Percentiles rank a stretch among this genome's conserved stretches.
Conservation (phyloP, 345 rosid genomes). For the Rubroshorea leprosula region DNA sequence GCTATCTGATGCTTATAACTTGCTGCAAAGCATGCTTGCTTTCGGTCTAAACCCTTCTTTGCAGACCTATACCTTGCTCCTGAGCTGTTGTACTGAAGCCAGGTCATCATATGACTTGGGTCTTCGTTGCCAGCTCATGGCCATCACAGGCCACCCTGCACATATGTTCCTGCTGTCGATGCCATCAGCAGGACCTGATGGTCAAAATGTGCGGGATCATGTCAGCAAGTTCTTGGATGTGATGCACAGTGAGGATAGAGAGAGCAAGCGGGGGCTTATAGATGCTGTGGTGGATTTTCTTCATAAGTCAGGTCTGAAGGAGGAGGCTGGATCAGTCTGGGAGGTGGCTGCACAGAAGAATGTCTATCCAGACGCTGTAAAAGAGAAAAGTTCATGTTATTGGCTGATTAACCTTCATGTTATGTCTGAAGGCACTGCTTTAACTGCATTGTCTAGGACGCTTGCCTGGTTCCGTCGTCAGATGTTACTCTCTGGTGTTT, state of each 20-base stretch:
- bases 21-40: slow-evolving; percentile 64
- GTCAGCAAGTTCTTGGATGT: slow-evolving; percentile 65
- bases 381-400: slow-evolving; percentile 67
- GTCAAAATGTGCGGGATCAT: slow-evolving; percentile 79
- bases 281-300: slow-evolving; percentile 88
- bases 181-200: slow-evolving; percentile 85
- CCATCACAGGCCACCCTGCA: slow-evolving; percentile 73
- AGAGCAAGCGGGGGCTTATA: slow-evolving; percentile 92
- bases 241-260: slow-evolving; percentile 95
- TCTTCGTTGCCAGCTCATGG: slow-evolving; percentile 71
- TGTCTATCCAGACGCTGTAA: slow-evolving; percentile 77
- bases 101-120: slow-evolving; percentile 63
- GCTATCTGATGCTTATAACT: slow-evolving; percentile 63
- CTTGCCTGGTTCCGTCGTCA: slow-evolving; percentile 83
- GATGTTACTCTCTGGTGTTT: slow-evolving; percentile 59
- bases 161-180: slow-evolving; percentile 67
- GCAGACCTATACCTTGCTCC: slow-evolving; percentile 83
- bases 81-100: slow-evolving; percentile 86
- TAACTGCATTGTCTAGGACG: slow-evolving; percentile 75
- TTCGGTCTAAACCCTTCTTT: slow-evolving; percentile 68
- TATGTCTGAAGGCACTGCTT: slow-evolving; percentile 94
- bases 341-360: slow-evolving; percentile 82
- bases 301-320: slow-evolving; percentile 88
- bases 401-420: slow-evolving; percentile 96
- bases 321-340: slow-evolving; percentile 92